Evolutionary conservation across 164 flowering plant genomes (phyloP).

Genomic region (Vitis cinerea): DNA sequence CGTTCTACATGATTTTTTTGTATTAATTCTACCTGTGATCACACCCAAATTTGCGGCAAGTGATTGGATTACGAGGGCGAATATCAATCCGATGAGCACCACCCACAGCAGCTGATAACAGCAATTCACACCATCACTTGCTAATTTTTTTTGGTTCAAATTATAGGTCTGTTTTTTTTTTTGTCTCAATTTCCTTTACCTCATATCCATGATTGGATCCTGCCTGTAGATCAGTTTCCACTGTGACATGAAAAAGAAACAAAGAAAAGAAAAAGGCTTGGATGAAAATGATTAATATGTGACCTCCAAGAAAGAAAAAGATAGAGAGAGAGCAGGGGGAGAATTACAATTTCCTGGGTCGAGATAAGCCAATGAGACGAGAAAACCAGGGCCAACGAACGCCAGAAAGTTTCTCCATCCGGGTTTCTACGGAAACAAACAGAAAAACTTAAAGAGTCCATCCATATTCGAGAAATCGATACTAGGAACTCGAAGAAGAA

Average conservation of each 20-base stretch:
- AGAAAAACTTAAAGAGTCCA: too few species aligned
- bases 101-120: conserved; percentile 81
- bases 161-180: too few species aligned
- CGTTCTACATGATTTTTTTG: too few species aligned
- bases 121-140: background rate
- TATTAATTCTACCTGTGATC: conserved; percentile 49
- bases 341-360: conserved; percentile 48
- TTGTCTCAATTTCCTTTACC: conserved; percentile 32
- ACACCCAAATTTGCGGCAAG: conserved; percentile 94
- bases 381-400: conserved; percentile 73
- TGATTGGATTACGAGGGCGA: conserved; percentile 87
- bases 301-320: background rate
- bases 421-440: conserved; percentile 23
- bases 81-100: conserved; percentile 67
- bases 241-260: conserved; percentile 27
- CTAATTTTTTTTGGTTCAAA: too few species aligned
- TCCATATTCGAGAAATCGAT: too few species aligned
- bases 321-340: background rate
- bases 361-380: conserved; percentile 76
- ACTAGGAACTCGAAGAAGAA: too few species aligned
- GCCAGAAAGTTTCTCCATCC: conserved; percentile 61
- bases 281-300: too few species aligned
- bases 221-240: conserved; percentile 84
- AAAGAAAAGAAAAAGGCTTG: too few species aligned
- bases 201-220: conserved; percentile 72